Evolutionary conservation across 2,329 filamentous ascomycete genomes (phyloP), one percentile per base, ranked within the genome.

Genomic region (Arthroderma uncinatum): DNA sequence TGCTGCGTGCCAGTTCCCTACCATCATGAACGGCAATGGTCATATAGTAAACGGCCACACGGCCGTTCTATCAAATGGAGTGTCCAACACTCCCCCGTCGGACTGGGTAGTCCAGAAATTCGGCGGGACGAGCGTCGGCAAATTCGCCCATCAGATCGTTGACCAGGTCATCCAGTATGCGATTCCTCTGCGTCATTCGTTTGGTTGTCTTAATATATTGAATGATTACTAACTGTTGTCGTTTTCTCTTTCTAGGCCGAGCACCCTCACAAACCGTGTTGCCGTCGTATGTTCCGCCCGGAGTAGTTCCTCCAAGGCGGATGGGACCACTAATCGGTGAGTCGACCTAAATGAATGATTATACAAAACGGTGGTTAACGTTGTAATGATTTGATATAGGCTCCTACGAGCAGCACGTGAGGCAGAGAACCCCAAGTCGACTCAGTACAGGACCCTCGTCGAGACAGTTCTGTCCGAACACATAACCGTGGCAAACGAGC

Each of bases 281-380:
- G 91, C 90, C 57, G 86, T 98, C 58, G 92, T 98, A 58, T 98
- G 93, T 75, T 98, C 93, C 60, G 93, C 93, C 42, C 81, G 93
- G 70, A 96, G 90, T 74, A 93, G 88, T 59, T 91, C 89, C 61
- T 95, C 92, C 70, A 98, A 98, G 76, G 82, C 85, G 56, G 89
- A 94, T 65, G 93, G 93, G 60, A 98, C 93, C 59, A 98, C 93
- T 37, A 97, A 94, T 74, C 83, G 90, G 87, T 91, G 75, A 82
- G 85, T 80, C 70, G 67, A 30, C 25, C 19, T 4, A 7, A 8
- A 8, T 4, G 40, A 21, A 23, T 25, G 40, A 12, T 21, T 47
- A 3, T 4, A 47, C 4, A 12, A 47, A 47, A 9, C 1, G 12
- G 40, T 12, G 23, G 19, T 23, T 47, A 47, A 47, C 21, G 30